Percentiles rank a stretch among this genome's conserved stretches.
Evolutionary conservation across 345 rosid genomes (phyloP).

Genomic region (Microcos paniculata): DNA sequence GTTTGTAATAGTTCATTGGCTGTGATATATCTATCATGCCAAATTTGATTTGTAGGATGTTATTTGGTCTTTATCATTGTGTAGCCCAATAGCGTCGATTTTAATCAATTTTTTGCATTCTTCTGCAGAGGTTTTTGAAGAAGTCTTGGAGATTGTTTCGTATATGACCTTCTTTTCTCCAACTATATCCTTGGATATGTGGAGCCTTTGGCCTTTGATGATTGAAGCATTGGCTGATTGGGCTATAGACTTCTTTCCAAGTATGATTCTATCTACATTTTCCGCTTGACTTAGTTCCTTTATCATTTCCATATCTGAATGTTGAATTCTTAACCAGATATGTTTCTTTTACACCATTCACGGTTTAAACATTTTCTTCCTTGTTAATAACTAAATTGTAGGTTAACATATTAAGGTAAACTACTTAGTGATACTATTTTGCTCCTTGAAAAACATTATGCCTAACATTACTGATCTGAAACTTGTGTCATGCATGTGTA

Average conservation of each 20-base stretch:
- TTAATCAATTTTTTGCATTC: not conserved
- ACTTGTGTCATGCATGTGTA: not conserved
- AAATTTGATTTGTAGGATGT: slow-evolving; percentile 5
- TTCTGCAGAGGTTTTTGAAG: slow-evolving; percentile 96
- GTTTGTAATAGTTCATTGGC: not conserved
- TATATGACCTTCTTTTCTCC: slow-evolving; percentile 98
- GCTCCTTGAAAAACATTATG: not conserved
- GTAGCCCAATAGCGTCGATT: not conserved
- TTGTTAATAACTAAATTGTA: not conserved
- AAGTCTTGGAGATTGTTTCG: slow-evolving; percentile 97
- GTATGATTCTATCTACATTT: slow-evolving; percentile 32
- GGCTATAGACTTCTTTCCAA: slow-evolving; percentile 98
- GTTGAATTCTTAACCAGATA: not conserved
- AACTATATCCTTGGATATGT: slow-evolving; percentile 84
- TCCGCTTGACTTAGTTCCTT: not conserved
- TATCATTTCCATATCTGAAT: not conserved
- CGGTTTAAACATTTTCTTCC: not conserved
- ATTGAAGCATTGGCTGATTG: slow-evolving; percentile 90
- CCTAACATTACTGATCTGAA: not conserved
- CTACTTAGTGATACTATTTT: not conserved
- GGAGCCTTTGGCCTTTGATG: slow-evolving; percentile 99
- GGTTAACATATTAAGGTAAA: too few species aligned
- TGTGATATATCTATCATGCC: not conserved
- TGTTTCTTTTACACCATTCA: not conserved
- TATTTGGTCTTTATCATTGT: not conserved